phyloP scores from a whole-genome alignment of 2,329 filamentous ascomycete genomes.

The Xylariaceae sp. region DNA sequence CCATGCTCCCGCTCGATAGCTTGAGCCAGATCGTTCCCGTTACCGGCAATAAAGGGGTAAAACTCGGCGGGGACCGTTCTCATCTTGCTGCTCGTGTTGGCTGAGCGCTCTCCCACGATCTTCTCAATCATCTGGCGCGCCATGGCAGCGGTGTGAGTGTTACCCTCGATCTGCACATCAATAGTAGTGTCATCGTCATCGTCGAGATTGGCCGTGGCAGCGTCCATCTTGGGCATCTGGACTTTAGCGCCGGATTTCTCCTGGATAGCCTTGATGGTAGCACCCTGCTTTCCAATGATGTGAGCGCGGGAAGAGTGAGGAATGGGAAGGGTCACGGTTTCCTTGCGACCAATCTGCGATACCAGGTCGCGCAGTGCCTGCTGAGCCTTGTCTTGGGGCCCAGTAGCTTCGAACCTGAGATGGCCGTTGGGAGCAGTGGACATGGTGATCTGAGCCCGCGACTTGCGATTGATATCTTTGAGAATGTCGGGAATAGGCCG shows the following conservation, averaged over 20 bases:
- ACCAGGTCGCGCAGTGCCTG: constrained; percentile 87
- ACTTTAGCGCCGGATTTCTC: constrained; percentile 87
- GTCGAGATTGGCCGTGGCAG: constrained; percentile 48
- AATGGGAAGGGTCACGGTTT: constrained; percentile 69
- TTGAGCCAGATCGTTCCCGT: constrained; percentile 63
- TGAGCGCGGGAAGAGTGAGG: constrained; percentile 79
- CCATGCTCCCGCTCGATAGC: constrained; percentile 70
- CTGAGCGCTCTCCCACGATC: constrained; percentile 82
- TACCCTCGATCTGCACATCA: constrained; percentile 85
- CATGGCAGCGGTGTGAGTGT: constrained; percentile 79
- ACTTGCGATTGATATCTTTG: constrained; percentile 88
- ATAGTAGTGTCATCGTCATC: constrained; percentile 80
- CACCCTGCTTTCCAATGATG: constrained; percentile 89
- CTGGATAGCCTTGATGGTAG: constrained; percentile 85
- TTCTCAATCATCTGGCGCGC: constrained; percentile 79
- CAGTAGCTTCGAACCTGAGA: constrained; percentile 79
- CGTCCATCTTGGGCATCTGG: constrained; percentile 79
- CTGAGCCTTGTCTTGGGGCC: constrained; percentile 77
- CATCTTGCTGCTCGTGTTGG: constrained; percentile 76
- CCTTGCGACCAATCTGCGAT: constrained; percentile 78
- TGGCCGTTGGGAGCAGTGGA: constrained; percentile 66
- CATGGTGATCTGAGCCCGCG: constrained; percentile 80
- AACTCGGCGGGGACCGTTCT: constrained; percentile 85
- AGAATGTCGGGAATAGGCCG: constrained; percentile 81
- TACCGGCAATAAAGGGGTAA: constrained; percentile 90